A percentile compares a stretch with the other conserved stretches of the same genome.
Evolutionary conservation across 768 basidiomycete species (phyloP).

Genomic region (Calvatia gigantea): DNA sequence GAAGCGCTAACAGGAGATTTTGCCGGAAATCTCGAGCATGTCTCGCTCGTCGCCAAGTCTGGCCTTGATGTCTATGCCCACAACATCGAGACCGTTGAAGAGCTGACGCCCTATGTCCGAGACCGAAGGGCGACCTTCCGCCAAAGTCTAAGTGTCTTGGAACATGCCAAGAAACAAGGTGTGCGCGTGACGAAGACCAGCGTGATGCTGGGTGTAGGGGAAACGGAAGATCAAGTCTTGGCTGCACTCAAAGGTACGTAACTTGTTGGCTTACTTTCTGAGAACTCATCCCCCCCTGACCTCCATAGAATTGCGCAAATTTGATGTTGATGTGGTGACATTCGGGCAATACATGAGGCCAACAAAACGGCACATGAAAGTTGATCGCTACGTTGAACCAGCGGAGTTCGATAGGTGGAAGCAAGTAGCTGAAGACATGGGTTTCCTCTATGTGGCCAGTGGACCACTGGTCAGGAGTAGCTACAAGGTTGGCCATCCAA

Average conservation of each 20-base stretch:
- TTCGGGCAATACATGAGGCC: constrained; percentile 99
- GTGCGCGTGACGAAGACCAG: constrained; percentile 95
- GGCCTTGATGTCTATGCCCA: constrained; percentile 98
- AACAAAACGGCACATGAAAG: constrained; percentile 99
- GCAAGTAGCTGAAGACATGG: constrained; percentile 83
- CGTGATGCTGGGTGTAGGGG: constrained; percentile 97
- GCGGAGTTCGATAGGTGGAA: constrained; percentile 93
- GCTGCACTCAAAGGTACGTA: constrained; percentile 78
- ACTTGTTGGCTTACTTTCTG: background rate
- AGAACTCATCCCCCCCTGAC: constrained; percentile 5
- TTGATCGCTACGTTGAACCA: constrained; percentile 93
- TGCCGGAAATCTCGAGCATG: constrained; percentile 69
- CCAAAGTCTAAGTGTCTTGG: constrained; percentile 76
- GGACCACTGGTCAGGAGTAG: constrained; percentile 95
- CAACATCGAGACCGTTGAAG: constrained; percentile 96
- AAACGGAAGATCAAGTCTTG: constrained; percentile 77
- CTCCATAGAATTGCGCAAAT: constrained; percentile 73
- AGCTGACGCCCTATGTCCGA: constrained; percentile 89
- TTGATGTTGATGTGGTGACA: constrained; percentile 94
- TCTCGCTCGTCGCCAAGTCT: constrained; percentile 82
- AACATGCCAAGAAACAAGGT: constrained; percentile 80
- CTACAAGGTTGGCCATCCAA: constrained; percentile 72
- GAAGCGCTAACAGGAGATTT: constrained; percentile 98
- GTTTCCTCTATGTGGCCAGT: constrained; percentile 96
- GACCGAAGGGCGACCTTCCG: constrained; percentile 92